Evolutionary conservation across 129 eudicot species (phyloP).

Genomic region (Mikania micrantha): DNA sequence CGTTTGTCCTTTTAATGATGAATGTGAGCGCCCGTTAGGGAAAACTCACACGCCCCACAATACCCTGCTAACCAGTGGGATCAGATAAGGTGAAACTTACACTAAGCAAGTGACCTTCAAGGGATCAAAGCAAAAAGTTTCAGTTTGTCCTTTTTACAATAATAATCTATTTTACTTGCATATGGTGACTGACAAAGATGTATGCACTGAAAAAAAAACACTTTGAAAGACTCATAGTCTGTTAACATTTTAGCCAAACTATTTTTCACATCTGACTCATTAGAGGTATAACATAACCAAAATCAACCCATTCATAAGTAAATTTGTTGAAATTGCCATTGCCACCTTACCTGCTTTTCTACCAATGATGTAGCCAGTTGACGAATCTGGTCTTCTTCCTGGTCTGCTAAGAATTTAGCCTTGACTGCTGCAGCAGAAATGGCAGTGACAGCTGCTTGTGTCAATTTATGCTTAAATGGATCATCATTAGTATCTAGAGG

Average conservation of each 20-base stretch:
- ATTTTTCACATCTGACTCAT: not conserved
- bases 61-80: too few relatives aligned
- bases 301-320: not conserved
- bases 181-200: not conserved
- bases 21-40: too few relatives aligned
- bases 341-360: constrained; percentile 77
- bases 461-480: constrained; percentile 37
- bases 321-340: not conserved
- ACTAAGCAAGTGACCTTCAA: too few relatives aligned
- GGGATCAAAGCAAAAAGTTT: too few relatives aligned
- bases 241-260: not conserved
- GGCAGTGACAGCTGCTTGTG: constrained; percentile 78
- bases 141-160: not conserved
- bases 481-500: constrained; percentile 29
- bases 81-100: too few relatives aligned
- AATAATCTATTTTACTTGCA: not conserved
- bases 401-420: constrained; percentile 80
- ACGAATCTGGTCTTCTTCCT: constrained; percentile 84
- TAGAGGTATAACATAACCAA: not conserved
- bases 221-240: not conserved
- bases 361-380: constrained; percentile 62
- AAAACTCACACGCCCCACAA: too few relatives aligned
- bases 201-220: not conserved
- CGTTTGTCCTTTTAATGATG: too few relatives aligned
- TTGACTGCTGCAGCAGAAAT: constrained; percentile 93